Evolutionary conservation across 495 filamentous ascomycete species (phyloP).

Genomic region (Penicillium canescens): DNA sequence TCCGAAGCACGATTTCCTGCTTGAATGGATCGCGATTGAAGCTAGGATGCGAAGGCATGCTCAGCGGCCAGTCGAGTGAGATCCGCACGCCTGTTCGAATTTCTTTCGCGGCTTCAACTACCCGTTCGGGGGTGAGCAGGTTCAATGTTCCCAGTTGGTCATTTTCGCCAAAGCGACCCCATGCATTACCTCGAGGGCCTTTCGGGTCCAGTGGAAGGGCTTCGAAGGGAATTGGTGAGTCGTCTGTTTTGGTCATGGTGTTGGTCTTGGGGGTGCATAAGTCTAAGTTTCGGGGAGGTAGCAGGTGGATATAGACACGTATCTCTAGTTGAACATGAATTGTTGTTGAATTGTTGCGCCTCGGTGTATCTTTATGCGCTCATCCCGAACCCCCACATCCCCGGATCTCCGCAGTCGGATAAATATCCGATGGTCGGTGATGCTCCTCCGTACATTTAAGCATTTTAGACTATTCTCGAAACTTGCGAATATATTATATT

Average conservation of each 20-base stretch:
- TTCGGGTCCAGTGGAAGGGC: constrained; percentile 47
- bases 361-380: not conserved
- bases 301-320: no score
- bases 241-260: constrained; percentile 8
- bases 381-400: constrained; percentile 4
- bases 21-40: constrained; percentile 38
- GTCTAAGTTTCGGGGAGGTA: no score
- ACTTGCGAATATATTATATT: not conserved
- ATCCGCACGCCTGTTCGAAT: constrained; percentile 55
- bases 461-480: no score
- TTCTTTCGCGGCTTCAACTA: constrained; percentile 49
- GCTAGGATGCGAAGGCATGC: constrained; percentile 32
- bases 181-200: constrained; percentile 52
- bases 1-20: constrained; percentile 37
- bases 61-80: constrained; percentile 48
- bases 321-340: no score
- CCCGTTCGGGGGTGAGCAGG: constrained; percentile 49
- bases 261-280: not conserved
- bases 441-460: not conserved
- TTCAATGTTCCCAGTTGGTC: constrained; percentile 56
- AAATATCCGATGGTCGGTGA: constrained; percentile 4
- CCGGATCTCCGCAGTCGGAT: constrained; percentile 12
- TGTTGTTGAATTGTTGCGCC: not conserved
- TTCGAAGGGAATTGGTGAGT: constrained; percentile 31
- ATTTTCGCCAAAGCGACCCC: constrained; percentile 49